A percentile compares a stretch with the other conserved stretches of the same genome.
Conservation (phyloP, 78 protist species). For the Dictyostelium citrinum region DNA sequence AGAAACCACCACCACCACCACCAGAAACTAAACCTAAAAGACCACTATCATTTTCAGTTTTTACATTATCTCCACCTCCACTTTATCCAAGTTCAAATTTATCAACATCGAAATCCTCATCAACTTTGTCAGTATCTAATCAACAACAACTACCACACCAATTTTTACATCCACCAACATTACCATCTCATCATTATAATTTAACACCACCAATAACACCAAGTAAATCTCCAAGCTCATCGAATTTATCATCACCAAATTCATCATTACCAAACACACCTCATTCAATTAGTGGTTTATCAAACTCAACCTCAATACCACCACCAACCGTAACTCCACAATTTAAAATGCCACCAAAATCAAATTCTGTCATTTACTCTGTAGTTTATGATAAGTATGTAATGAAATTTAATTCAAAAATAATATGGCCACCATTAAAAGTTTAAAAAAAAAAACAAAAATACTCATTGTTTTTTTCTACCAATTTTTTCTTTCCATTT, state of each 20-base stretch:
- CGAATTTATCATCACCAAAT: not conserved
- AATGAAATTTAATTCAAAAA: not conserved
- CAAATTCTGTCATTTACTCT: conserved; percentile 3
- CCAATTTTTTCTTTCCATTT: no score
- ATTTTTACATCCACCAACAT: not conserved
- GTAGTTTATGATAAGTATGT: conserved; percentile 67
- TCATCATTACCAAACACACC: not conserved
- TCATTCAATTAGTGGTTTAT: not conserved
- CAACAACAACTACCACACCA: not conserved
- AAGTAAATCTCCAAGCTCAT: not conserved
- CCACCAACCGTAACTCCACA: not conserved
- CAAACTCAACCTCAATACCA: not conserved
- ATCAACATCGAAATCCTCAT: not conserved
- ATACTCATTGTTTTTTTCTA: not conserved
- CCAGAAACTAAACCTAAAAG: conserved; percentile 43
- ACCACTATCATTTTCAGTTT: conserved; percentile 23
- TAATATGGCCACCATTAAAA: not conserved
- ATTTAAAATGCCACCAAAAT: conserved; percentile 52
- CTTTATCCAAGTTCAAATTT: not conserved
- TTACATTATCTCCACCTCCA: not conserved
- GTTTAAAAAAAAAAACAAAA: not conserved
- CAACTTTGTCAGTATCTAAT: not conserved
- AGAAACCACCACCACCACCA: conserved; percentile 50
- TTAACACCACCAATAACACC: not conserved
- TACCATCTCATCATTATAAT: not conserved